Evolutionary conservation across 306 rosid species (phyloP), one percentile per base, ranked within the genome.

Genomic region (Sechiopsis laciniata): DNA sequence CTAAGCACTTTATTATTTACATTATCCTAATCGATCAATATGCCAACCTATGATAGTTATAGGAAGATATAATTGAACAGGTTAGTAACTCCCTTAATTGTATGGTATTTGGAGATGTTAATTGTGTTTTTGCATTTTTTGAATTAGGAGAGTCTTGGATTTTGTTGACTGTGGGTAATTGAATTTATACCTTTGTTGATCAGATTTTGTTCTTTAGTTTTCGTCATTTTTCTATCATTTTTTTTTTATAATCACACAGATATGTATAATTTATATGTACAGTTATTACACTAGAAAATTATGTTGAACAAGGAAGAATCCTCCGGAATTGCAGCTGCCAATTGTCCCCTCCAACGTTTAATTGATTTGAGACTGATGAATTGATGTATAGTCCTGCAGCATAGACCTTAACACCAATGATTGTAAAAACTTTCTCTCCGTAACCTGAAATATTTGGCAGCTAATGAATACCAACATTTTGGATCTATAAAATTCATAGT

Each of bases 361-460:
- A 80, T 72, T 81, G 79, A 71, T 55, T 56, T 45, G 78, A 40
- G 75, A 90, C 61, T 40, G 88, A 87, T 17, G 74, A 81, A 55
- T 82, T 87, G 53, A 85, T 84, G 77, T 85, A 90, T 8, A 92
- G 73, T 61, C 96, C 96, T 2, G 86, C 93, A 71, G 98, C 96
- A 74, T 92, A 92, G 78, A 92, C 96, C 83, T 92, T 90, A 20
- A 90, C 87, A 5, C 98, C 91, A 51, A 92, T 82, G 60, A 92
- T 85, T 8, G 98, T 91, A 67, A 92, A 92, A 75, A 85, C 87
- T 66, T 88, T 92, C 78, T 92, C 98, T 80, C 98, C 82, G 84
- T 78, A 85, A 80, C 98, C 98, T 92, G 93, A 80, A 85, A 85
- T 74, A 45, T 32, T 74, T 61, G 42, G 9, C 40, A 57, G 45